Evolutionary conservation across 345 rosid genomes (phyloP).

Genomic region (Balakata baccata): DNA sequence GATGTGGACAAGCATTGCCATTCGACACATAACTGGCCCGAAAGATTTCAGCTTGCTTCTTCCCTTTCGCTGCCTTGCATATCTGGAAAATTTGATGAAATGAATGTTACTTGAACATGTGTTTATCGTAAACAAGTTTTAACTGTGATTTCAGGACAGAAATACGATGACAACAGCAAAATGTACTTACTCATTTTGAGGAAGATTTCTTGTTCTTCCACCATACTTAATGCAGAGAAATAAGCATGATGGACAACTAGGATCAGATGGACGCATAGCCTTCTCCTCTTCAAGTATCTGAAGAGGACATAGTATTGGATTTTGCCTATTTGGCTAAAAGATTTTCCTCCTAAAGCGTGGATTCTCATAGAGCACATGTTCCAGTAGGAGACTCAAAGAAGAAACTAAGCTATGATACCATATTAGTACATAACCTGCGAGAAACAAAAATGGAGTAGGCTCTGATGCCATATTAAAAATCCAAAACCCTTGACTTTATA

Average conservation of each 20-base stretch:
- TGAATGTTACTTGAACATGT: too few relatives aligned
- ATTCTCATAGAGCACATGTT: slow-evolving; percentile 52
- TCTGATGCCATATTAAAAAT: too few relatives aligned
- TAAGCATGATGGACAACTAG: slow-evolving; percentile 50
- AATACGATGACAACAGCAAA: too few relatives aligned
- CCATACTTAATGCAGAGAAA: slow-evolving; percentile 66
- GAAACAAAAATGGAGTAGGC: too few relatives aligned
- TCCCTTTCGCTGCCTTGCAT: slow-evolving; percentile 65
- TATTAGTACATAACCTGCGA: too few relatives aligned
- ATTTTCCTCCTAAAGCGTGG: slow-evolving; percentile 43
- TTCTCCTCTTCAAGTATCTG: slow-evolving; percentile 58
- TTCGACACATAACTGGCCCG: slow-evolving; percentile 48
- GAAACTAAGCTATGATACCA: too few relatives aligned
- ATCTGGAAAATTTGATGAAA: slow-evolving; percentile 28
- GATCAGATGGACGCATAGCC: slow-evolving; percentile 54
- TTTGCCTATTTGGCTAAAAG: slow-evolving; percentile 45
- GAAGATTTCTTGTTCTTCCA: slow-evolving; percentile 61
- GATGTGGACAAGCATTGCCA: slow-evolving; percentile 46
- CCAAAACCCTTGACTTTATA: too few relatives aligned
- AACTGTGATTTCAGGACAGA: too few relatives aligned
- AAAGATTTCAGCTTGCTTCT: slow-evolving; percentile 61
- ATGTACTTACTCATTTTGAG: slow-evolving; percentile 53
- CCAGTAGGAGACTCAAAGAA: slow-evolving; percentile 25
- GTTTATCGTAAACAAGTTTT: too few relatives aligned
- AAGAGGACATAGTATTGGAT: slow-evolving; percentile 52